Evolutionary conservation across 805 yeast genomes (phyloP), one percentile per base, ranked within the genome.

Genomic region (Saturnispora zaruensis): DNA sequence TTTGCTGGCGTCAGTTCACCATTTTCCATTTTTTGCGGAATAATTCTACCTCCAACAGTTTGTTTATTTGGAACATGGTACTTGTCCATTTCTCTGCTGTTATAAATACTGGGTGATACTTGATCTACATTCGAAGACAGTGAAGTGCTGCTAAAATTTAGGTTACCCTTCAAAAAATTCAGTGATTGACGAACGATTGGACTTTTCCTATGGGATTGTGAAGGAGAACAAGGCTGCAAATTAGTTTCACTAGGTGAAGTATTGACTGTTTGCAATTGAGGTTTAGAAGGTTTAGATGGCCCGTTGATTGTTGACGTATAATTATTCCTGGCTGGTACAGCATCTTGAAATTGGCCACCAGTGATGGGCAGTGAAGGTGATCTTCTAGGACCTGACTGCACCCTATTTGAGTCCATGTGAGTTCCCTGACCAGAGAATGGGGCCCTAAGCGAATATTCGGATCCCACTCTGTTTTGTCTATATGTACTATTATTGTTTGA

Each of bases 21-120:
- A 5, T 51, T 34, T 18, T 52, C 44, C 6, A 49, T 62, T 54
- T 71, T 75, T 55, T 74, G 79, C 3, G 79, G 75, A 41, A 69
- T 67, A 13, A 72, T 66, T 44, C 79, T 62, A 2, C 77, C 75
- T 46, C 72, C 69, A 23, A 68, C 57, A 1, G 76, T 68, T 46
- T 68, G 69, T 38, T 68, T 68, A 24, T 53, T 48, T 25, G 59
- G 57, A 6, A 66, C 54, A 50, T 69, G 70, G 53, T 67, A 69
- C 45, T 68, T 68, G 18, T 67, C 62, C 51, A 65, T 53, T 16
- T 61, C 63, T 14, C 53, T 59, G 5, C 44, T 36, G 8, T 51
- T 47, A 25, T 50, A 46, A 34, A 49, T 50, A 5, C 55, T 52
- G 7, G 52, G 13, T 26, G 41, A 38, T 11, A 40, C 26, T 4